Base-by-base conservation (phyloP, 2,329 filamentous ascomycete genomes). In the Xylariaceae sp. region DNA sequence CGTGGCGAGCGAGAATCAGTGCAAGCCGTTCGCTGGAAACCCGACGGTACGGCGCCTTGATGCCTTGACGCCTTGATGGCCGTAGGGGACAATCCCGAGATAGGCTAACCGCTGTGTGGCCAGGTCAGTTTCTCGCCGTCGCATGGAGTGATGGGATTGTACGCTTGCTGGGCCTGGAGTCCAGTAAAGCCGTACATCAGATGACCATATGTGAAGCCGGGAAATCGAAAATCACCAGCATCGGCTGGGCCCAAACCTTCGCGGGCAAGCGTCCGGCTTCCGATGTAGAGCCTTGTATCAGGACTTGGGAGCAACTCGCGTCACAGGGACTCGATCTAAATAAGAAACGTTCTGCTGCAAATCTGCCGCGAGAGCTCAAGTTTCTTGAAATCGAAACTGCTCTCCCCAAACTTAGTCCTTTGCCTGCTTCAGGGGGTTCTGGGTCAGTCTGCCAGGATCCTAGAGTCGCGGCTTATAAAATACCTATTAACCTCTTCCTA, bases 71-170 rank as follows among this genome's bases (percentile, higher is more conserved):
- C 22, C 30, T 50, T 16, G 40, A 46, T 1, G 19, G 19, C 30
- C 32, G 19, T 16, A 13, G 21, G 45, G 16, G 19, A 22, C n/a
- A 22, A 26, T 9, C 16, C 32, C 26, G 34, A 43, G 12, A 30
- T 43, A 16, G 29, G 58, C 59, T 66, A 42, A 66, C 16, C 21
- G 10, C 13, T 56, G 19, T n/a, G 10, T 36, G 9, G 41, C 5
- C 53, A 87, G 85, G 87, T 8, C 86, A 89, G 58, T 84, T 89
- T 40, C 79, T 96, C 51, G 90, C 90, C 13, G 83, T 94, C 13
- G 89, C 85, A 43, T 95, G 89, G 84, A 89, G 82, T 61, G 89
- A 95, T 73, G 88, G 88, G 26, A 81, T 81, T 6, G 82, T 94
- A 18, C 84, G 89, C 54, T 73, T 95, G 34, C 80, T 92, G 68